Evolutionary conservation across 208 protist species (phyloP).

Genomic region (Leishmania tarentolae): DNA sequence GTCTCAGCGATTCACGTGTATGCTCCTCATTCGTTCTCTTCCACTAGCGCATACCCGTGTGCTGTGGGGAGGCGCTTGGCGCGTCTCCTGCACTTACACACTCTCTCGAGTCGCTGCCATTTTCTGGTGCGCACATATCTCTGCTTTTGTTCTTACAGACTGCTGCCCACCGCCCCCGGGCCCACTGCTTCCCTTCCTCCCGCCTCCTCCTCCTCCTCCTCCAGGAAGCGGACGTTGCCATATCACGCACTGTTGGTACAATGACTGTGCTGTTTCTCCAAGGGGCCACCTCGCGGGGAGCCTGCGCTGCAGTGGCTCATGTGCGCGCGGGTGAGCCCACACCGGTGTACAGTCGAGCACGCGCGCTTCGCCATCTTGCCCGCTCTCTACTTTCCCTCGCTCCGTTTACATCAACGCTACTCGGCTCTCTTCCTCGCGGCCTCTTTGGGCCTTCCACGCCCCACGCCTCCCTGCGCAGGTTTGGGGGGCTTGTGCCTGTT

Average conservation of each 20-base stretch:
- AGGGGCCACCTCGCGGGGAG: background rate
- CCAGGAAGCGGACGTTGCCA: background rate
- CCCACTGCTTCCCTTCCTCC: background rate
- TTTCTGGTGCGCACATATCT: background rate
- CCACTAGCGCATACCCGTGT: background rate
- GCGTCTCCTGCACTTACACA: background rate
- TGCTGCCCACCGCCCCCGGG: too few relatives aligned
- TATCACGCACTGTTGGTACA: background rate
- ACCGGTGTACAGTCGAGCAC: background rate
- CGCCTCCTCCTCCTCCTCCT: background rate
- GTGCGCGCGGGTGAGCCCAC: background rate
- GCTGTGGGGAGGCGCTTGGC: background rate
- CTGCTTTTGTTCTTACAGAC: background rate
- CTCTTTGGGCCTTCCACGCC: background rate
- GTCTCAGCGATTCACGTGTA: background rate
- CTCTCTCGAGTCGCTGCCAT: background rate
- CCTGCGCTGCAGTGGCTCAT: background rate
- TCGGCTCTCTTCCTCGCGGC: background rate
- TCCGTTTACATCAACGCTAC: background rate
- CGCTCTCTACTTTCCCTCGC: background rate
- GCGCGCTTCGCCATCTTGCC: too few relatives aligned
- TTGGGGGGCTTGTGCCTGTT: background rate
- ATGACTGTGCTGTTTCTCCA: background rate
- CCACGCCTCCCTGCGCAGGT: background rate
- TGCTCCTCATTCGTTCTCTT: background rate